Base-by-base conservation (phyloP, 306 rosid species). In the Dryas octopetala region DNA sequence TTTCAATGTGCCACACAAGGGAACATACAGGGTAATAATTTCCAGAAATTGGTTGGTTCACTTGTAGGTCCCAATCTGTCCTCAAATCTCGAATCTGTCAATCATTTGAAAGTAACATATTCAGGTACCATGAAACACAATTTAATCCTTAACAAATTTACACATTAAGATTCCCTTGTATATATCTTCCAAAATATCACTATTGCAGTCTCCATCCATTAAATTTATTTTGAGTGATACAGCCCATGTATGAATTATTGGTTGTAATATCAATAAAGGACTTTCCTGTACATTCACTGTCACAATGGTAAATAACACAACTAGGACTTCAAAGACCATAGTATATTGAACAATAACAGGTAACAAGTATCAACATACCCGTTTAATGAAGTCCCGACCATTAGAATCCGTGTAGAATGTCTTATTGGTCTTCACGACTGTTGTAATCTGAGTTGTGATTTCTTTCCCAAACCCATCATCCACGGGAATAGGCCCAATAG, bases 381-480 rank as follows among this genome's bases (percentile, higher is more conserved):
- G 68, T 66, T 81, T 65, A 49, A 81, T 76, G 58, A 76, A 76
- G 75, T 81, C 85, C 32, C 85, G 85, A n/a, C 85, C 85, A 28
- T 81, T 81, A 10, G 85, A 81, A 81, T 81, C 81, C 4, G 81
- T 76, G 74, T 71, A 81, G 74, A 81, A 81, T 44, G 78, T 81
- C 59, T 69, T 53, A 72, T 71, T 71, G 46, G 78, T 76, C 65
- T 71, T 76, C 74, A 81, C 17, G 65, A 67, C 64, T 58, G 78
- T 81, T 38, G 81, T 81, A 60, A 81, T 51, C 71, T 81, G 85
- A 65, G 81, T 81, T 57, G 71, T 66, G 70, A 81, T 71, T 71
- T 81, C 85, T 59, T 81, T 81, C 9, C 85, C 85, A 51, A 58
- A 41, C 51, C 75, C 81, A 76, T 81, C 85, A 71, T 76, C 81